These are phyloP conservation scores for Closterium sp. DNA, from an alignment of 139 green algal species.

Conservation along the genomic window DNA sequence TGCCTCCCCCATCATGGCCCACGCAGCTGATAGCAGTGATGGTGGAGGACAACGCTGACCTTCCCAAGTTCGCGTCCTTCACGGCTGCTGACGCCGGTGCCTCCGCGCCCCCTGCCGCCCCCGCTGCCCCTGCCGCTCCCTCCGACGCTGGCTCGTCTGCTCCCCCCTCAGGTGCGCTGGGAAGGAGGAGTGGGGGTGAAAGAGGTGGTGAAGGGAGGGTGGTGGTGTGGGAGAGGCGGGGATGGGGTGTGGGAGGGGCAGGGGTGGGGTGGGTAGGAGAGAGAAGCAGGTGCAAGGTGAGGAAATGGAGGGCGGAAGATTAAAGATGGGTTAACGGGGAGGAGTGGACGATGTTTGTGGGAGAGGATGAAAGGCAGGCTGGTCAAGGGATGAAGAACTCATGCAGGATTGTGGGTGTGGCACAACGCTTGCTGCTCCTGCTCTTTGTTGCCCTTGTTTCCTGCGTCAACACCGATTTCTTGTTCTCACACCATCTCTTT, in stretches of 20 bases:
- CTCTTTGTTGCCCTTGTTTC: not conserved
- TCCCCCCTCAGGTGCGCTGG: not conserved
- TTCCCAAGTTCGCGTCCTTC: not conserved
- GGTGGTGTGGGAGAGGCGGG: not conserved
- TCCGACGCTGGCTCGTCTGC: not conserved
- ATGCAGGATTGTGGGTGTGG: too few species aligned
- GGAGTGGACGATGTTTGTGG: too few species aligned
- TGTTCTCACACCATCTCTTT: not conserved
- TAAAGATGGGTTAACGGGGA: too few species aligned
- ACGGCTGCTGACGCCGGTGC: not conserved
- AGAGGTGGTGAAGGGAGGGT: not conserved
- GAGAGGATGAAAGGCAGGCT: too few species aligned
- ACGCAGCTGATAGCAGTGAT: not conserved
- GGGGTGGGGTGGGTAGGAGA: too few species aligned
- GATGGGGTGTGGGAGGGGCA: too few species aligned
- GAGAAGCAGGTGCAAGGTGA: too few species aligned
- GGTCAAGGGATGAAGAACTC: too few species aligned
- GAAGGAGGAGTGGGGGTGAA: too few species aligned
- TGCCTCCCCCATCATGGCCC: not conserved
- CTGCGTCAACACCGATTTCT: not conserved
- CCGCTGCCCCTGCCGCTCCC: not conserved
- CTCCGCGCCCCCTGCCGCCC: not conserved
- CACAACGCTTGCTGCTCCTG: too few species aligned
- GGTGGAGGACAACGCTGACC: not conserved
- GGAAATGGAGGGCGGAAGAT: too few species aligned